A percentile compares a stretch with the other conserved stretches of the same genome.
These are phyloP conservation scores for Citrullus amarus DNA, from an alignment of 306 rosid species.

Conservation along the genomic window DNA sequence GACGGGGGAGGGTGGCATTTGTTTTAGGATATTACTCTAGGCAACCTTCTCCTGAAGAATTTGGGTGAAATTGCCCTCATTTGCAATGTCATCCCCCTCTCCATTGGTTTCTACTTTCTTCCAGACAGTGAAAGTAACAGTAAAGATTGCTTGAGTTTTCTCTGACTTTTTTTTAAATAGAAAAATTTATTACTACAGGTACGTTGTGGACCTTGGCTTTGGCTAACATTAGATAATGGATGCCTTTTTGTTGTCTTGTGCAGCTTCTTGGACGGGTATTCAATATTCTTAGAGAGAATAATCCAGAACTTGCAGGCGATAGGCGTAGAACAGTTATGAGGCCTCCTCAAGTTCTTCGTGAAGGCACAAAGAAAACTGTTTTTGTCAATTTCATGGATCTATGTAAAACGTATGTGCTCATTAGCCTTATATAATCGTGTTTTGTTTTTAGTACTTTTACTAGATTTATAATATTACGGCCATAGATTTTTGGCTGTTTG, in stretches of 20 bases:
- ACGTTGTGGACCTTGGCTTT: neutral
- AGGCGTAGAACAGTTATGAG: slow-evolving; percentile 89
- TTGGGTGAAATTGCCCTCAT: too few relatives aligned
- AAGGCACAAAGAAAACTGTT: slow-evolving; percentile 96
- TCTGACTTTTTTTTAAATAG: too few relatives aligned
- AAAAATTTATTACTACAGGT: neutral
- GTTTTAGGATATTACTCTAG: too few relatives aligned
- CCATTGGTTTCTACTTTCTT: too few relatives aligned
- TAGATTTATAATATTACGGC: neutral
- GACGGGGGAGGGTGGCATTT: too few relatives aligned
- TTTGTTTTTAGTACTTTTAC: neutral
- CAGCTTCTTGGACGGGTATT: slow-evolving; percentile 95
- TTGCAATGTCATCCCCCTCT: too few relatives aligned
- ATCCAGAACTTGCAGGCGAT: slow-evolving; percentile 93
- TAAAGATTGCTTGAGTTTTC: too few relatives aligned
- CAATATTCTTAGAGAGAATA: slow-evolving; percentile 82
- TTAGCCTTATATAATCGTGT: neutral
- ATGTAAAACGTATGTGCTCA: slow-evolving; percentile 60
- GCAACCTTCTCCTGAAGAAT: too few relatives aligned
- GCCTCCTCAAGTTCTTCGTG: slow-evolving; percentile 99
- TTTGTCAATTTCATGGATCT: slow-evolving; percentile 95
- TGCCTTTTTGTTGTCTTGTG: neutral
- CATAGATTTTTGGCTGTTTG: neutral
- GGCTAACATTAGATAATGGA: neutral
- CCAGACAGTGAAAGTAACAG: too few relatives aligned